Conservation (phyloP, 2,329 filamentous ascomycete species). For the Juglanconis oblonga region DNA sequence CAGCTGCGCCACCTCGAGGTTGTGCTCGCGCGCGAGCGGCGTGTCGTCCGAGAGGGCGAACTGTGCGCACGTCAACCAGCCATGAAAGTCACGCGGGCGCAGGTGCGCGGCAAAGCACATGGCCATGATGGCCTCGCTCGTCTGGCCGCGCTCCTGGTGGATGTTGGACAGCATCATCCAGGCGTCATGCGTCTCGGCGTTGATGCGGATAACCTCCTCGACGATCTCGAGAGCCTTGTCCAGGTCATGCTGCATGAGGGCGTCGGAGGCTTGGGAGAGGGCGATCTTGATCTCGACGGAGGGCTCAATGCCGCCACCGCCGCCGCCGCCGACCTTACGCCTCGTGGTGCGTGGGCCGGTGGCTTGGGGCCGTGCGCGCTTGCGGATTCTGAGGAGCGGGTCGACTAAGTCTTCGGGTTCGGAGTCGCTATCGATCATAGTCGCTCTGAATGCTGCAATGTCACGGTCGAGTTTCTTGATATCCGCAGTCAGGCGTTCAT, state of each 20-base stretch:
- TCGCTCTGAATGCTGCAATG: constrained; percentile 30
- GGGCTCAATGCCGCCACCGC: constrained; percentile 64
- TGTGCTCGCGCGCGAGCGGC: constrained; percentile 45
- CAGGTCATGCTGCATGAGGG: constrained; percentile 59
- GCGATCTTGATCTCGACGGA: constrained; percentile 68
- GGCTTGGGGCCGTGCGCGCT: not conserved
- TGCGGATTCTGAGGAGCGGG: constrained; percentile 12
- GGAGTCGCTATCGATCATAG: constrained; percentile 20
- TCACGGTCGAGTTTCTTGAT: constrained; percentile 36
- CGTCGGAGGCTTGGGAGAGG: constrained; percentile 64
- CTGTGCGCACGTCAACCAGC: constrained; percentile 58
- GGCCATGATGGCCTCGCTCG: constrained; percentile 55
- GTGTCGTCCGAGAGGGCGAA: constrained; percentile 50
- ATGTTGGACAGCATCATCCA: constrained; percentile 62
- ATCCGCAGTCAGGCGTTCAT: constrained; percentile 35
- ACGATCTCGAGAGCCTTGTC: constrained; percentile 56
- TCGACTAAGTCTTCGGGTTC: constrained; percentile 11
- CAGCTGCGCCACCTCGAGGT: constrained; percentile 52
- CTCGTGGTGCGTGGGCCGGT: constrained; percentile 3
- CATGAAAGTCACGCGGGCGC: constrained; percentile 55
- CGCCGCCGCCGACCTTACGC: constrained; percentile 6
- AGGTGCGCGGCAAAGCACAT: constrained; percentile 62
- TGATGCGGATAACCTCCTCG: constrained; percentile 64
- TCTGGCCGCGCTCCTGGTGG: constrained; percentile 57
- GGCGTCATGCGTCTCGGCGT: constrained; percentile 63